Evolutionary conservation across 2,329 filamentous ascomycete genomes (phyloP).

Genomic region (Monosporascus cannonballus): DNA sequence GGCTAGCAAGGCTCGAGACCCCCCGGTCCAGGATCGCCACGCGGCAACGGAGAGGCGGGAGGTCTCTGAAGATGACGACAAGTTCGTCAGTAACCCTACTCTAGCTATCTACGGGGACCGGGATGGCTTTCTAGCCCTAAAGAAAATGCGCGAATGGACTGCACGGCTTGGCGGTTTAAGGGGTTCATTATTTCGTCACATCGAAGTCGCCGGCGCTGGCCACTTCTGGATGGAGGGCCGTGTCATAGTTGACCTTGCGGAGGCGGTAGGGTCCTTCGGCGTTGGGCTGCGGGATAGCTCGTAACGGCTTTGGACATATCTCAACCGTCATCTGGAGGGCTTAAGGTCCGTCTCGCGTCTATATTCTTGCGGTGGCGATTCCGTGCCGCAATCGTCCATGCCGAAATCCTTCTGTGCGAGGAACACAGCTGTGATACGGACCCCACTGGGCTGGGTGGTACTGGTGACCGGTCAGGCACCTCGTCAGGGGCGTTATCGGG

Average conservation of each 20-base stretch:
- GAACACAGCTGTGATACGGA: no score
- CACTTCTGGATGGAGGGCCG: constrained; percentile 59
- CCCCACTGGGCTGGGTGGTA: no score
- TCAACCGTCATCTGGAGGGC: no score
- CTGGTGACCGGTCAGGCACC: no score
- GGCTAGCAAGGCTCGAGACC: constrained; percentile 6
- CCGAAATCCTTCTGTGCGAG: no score
- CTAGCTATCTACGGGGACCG: constrained; percentile 69
- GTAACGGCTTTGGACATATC: not conserved
- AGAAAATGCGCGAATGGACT: constrained; percentile 62
- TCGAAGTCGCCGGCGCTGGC: constrained; percentile 47
- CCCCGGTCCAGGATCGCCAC: not conserved
- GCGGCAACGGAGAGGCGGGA: constrained; percentile 2
- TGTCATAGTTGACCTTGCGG: constrained; percentile 32
- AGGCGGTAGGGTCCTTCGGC: constrained; percentile 23
- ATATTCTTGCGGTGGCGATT: no score
- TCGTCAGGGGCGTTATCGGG: no score
- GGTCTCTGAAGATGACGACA: constrained; percentile 37
- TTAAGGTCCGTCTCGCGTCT: no score
- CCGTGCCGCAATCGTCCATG: no score
- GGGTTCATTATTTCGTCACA: constrained; percentile 39
- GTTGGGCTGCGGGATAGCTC: constrained; percentile 6
- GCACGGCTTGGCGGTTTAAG: constrained; percentile 39
- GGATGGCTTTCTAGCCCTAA: constrained; percentile 65
- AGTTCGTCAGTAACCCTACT: constrained; percentile 53